phyloP scores from a whole-genome alignment of 345 rosid genomes.

The Melaleuca alternifolia region DNA sequence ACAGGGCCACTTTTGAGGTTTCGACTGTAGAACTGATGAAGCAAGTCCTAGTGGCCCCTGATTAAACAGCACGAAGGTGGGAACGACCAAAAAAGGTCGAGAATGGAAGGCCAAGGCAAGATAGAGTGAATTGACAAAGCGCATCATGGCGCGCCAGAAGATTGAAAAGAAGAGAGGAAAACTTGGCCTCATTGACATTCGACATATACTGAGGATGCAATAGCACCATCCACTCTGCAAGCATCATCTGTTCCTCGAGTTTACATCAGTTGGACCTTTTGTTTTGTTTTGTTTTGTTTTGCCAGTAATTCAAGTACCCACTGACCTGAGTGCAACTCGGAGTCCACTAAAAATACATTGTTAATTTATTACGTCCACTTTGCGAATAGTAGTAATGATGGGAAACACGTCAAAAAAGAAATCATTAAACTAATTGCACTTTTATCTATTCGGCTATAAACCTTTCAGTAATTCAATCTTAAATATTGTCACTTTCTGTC shows the following conservation, averaged over 20 bases:
- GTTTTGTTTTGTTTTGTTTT: background rate
- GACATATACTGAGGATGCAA: background rate
- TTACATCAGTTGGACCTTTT: background rate
- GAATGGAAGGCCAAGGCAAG: background rate
- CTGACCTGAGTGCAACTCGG: no score
- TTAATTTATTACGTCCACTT: no score
- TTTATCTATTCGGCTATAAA: no score
- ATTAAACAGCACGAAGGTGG: background rate
- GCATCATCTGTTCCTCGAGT: background rate
- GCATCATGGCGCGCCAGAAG: background rate
- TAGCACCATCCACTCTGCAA: background rate
- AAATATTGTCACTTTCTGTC: no score
- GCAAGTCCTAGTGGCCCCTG: background rate
- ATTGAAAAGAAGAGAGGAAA: background rate
- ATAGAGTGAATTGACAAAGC: background rate
- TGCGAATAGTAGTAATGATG: no score
- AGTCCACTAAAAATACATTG: no score
- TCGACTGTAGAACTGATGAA: background rate
- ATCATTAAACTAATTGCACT: no score
- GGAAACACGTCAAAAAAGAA: no score
- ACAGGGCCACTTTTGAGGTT: background rate
- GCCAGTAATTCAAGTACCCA: background rate
- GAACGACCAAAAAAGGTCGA: background rate
- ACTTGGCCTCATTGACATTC: background rate
- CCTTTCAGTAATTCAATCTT: no score